Base-by-base conservation (phyloP, 2,329 filamentous ascomycete genomes). In the Phialophora macrospora region DNA sequence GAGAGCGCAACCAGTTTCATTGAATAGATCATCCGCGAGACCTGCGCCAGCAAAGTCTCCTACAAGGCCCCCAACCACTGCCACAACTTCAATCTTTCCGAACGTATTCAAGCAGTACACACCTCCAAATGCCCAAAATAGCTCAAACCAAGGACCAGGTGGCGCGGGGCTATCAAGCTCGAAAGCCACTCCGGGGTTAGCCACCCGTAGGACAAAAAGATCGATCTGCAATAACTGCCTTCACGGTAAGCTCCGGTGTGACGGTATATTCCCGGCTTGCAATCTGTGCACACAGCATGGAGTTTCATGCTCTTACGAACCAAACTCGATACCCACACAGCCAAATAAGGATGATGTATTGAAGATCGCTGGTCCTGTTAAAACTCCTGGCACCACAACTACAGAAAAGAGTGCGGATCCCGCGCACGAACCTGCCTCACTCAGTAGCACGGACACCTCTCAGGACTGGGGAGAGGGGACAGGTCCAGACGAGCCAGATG, bases 61-160 rank as follows among this genome's bases (percentile, higher is more conserved):
- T 30, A 22, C 52, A 55, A 32, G 28, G 3, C 8, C 28, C n/a
- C 12, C 1, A 17, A 55, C 6, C 52, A 32, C 52, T 28, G 30
- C 24, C 9, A 30, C 26, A 32, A 55, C 52, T 20, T 32, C 52
- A 11, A 22, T 17, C 24, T 55, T 55, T 34, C 26, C 24, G 28
- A 20, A 24, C 6, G 4, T 24, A 30, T 55, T 55, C 52, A 55
- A 55, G 28, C 52, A 34, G n/a, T 55, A 55, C 52, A 17, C 28
- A 11, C 28, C 52, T 30, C 17, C 28, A 30, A n/a, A 30, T 34
- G 7, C 17, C 6, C 24, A 55, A 8, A 12, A 20, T 20, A 28
- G 17, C 28, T 17, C 22, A 34, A 28, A 28, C 4, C 26, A 24
- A n/a, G 28, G 4, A 32, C 17, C n/a, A 3, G 2, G 9, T 3